Evolutionary conservation across 768 basidiomycete genomes (phyloP).

Genomic region (Porphyrellus cyaneotinctus): DNA sequence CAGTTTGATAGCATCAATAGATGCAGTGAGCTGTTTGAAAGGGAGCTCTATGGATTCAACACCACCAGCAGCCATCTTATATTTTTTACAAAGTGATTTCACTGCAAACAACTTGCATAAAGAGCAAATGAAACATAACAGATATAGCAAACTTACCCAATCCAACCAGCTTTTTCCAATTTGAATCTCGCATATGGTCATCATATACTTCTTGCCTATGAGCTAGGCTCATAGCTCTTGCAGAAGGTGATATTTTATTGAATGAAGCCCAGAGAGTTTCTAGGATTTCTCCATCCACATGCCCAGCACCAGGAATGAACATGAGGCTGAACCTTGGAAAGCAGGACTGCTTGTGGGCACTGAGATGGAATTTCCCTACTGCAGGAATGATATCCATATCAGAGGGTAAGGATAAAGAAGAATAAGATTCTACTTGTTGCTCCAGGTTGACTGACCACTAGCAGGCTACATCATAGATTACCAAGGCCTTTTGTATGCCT

Average conservation of each 20-base stretch:
- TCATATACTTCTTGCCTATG: constrained; percentile 24
- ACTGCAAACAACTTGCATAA: too few species aligned
- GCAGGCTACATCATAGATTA: constrained; percentile 33
- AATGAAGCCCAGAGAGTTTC: constrained; percentile 32
- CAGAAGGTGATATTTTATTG: constrained; percentile 25
- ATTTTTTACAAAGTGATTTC: background rate
- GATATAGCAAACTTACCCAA: background rate
- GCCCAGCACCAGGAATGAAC: constrained; percentile 22
- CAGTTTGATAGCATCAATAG: too few species aligned
- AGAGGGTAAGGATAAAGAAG: background rate
- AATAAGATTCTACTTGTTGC: background rate
- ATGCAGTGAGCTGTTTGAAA: too few species aligned
- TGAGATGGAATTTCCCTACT: constrained; percentile 31
- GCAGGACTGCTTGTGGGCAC: constrained; percentile 27
- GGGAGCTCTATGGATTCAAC: too few species aligned
- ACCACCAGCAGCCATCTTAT: background rate
- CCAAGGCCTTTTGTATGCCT: background rate
- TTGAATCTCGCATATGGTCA: constrained; percentile 1
- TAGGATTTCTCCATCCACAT: constrained; percentile 33
- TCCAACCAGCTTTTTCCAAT: constrained; percentile 2
- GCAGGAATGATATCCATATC: constrained; percentile 8
- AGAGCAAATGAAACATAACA: too few species aligned
- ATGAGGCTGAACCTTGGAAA: constrained; percentile 18
- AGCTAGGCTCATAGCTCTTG: constrained; percentile 17
- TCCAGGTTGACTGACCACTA: constrained; percentile 20